Conservation (phyloP, 306 rosid species). For the Vigna radiata region DNA sequence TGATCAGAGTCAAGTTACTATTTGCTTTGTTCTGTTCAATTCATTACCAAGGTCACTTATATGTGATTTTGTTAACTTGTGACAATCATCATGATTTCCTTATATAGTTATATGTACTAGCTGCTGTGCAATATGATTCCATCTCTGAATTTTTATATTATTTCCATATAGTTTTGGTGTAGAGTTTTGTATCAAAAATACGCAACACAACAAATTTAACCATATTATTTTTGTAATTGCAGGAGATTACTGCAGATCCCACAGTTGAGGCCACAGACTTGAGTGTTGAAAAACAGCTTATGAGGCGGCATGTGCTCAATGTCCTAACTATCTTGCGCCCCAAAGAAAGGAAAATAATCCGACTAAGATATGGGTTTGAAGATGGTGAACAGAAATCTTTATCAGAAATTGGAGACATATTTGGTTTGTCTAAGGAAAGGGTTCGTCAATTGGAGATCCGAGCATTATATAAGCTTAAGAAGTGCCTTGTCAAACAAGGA, state of each 20-base stretch:
- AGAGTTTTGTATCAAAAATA: neutral
- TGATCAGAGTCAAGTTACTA: conserved; percentile 27
- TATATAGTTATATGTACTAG: neutral
- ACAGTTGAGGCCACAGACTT: conserved; percentile 65
- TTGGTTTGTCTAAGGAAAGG: conserved; percentile 83
- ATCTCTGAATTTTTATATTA: conserved; percentile 1
- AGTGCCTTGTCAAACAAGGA: conserved; percentile 68
- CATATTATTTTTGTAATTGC: conserved; percentile 40
- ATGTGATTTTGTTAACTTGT: neutral
- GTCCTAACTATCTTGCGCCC: conserved; percentile 61
- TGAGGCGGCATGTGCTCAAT: conserved; percentile 78
- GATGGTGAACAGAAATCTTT: conserved; percentile 71
- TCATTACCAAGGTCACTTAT: neutral
- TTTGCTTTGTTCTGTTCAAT: neutral
- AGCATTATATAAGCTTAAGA: conserved; percentile 79
- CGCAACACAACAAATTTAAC: conserved; percentile 1
- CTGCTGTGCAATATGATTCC: conserved; percentile 4
- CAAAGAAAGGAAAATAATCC: conserved; percentile 75
- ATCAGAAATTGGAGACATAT: conserved; percentile 69
- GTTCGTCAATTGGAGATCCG: conserved; percentile 69
- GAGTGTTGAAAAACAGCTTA: conserved; percentile 70
- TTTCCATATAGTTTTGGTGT: neutral
- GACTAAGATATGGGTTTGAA: conserved; percentile 80
- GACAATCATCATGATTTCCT: neutral
- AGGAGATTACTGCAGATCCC: conserved; percentile 87